Percentiles rank a stretch among this genome's conserved stretches.
phyloP scores from a whole-genome alignment of 73 alveolate genomes.

The Uronychia binucleata region DNA sequence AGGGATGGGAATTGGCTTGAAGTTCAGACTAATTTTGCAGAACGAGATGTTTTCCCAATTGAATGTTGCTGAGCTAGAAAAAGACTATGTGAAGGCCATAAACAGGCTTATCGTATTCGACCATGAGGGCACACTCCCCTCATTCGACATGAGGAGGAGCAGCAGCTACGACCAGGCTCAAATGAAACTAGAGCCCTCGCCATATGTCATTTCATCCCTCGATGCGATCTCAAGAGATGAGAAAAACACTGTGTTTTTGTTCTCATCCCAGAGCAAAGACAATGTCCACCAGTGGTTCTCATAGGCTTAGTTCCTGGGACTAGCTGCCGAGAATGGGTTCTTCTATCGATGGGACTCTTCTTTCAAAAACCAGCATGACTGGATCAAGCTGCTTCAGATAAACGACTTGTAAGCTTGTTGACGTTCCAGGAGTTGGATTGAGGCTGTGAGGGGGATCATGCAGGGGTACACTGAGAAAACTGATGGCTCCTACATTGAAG shows the following conservation, averaged over 20 bases:
- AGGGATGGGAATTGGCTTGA: conserved; percentile 48
- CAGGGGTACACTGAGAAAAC: conserved; percentile 72
- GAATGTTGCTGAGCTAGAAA: conserved; percentile 4
- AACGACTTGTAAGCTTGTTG: no score
- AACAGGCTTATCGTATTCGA: conserved; percentile 32
- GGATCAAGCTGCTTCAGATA: conserved; percentile 14
- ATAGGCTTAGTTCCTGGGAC: conserved; percentile 49
- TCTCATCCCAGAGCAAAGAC: conserved; percentile 20
- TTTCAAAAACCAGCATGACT: conserved; percentile 7
- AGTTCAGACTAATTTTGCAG: conserved; percentile 21
- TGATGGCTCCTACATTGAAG: conserved; percentile 81
- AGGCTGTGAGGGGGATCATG: conserved; percentile 69
- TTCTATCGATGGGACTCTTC: conserved; percentile 60
- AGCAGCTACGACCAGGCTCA: not conserved
- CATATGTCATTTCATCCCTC: conserved; percentile 12
- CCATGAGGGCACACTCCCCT: conserved; percentile 41
- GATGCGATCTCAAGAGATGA: conserved; percentile 44
- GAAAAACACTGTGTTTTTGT: conserved; percentile 43
- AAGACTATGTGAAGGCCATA: conserved; percentile 4
- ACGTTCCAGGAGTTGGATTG: conserved; percentile 77
- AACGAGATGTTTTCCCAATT: conserved; percentile 26
- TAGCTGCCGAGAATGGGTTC: conserved; percentile 80
- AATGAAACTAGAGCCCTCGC: conserved; percentile 24
- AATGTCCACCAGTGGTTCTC: conserved; percentile 50
- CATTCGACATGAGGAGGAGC: conserved; percentile 8